Percentiles rank a stretch among this genome's conserved stretches.
phyloP scores from a whole-genome alignment of 306 rosid genomes.

The Oemleria cerasiformis region DNA sequence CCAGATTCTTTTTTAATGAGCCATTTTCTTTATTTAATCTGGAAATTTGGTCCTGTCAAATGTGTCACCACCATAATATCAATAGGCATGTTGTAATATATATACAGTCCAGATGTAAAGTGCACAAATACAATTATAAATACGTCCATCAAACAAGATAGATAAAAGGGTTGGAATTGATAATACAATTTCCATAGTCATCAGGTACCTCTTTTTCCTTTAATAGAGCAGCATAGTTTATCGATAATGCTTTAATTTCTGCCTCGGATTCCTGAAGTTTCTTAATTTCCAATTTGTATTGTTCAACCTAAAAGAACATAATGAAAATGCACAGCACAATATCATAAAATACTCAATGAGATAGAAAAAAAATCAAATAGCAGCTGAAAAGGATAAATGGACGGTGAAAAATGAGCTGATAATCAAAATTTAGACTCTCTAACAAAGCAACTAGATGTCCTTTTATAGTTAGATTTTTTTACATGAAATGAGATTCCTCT shows the following conservation, averaged over 20 bases:
- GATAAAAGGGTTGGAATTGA: background rate
- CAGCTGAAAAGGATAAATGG: background rate
- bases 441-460: background rate
- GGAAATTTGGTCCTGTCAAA: constrained; percentile 65
- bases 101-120: background rate
- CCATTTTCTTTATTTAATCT: constrained; percentile 81
- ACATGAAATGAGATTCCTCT: background rate
- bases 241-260: constrained; percentile 84
- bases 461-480: background rate
- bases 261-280: constrained; percentile 92
- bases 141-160: constrained; percentile 13
- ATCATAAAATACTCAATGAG: constrained; percentile 10
- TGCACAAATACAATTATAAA: background rate
- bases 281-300: constrained; percentile 69
- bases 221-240: constrained; percentile 85
- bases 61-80: constrained; percentile 22
- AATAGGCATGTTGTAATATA: constrained; percentile 12
- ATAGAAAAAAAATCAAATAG: background rate
- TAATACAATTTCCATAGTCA: constrained; percentile 1
- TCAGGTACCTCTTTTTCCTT: constrained; percentile 79
- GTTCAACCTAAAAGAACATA: constrained; percentile 57
- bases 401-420: background rate
- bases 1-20: constrained; percentile 70
- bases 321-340: constrained; percentile 14
- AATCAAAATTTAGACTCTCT: background rate